Conservation (phyloP, 2,329 filamentous ascomycete species). For the Colletotrichum lupini region DNA sequence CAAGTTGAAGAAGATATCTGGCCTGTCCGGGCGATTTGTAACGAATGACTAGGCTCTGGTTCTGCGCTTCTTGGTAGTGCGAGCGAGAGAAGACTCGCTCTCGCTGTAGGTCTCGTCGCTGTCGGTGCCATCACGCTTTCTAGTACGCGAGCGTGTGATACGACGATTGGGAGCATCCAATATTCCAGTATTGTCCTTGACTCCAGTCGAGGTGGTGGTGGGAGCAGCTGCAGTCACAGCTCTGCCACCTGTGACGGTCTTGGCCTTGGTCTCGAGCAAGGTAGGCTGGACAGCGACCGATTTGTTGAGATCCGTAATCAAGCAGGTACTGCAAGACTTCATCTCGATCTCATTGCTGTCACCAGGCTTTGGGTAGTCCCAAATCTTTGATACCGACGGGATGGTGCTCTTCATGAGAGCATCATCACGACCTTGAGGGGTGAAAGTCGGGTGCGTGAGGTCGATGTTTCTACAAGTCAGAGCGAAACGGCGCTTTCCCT, state of each 20-base stretch:
- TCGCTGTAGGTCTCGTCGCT: not conserved
- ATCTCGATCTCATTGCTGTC: not conserved
- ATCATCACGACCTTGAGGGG: slow-evolving; percentile 38
- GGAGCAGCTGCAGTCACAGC: too few species aligned
- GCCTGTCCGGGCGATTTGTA: not conserved
- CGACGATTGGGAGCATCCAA: not conserved
- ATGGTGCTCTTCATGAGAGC: slow-evolving; percentile 46
- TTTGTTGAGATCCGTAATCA: not conserved
- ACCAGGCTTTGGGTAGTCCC: slow-evolving; percentile 18
- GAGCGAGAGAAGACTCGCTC: not conserved
- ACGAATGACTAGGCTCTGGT: not conserved
- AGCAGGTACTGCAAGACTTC: not conserved
- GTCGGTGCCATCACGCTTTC: not conserved
- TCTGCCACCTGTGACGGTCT: too few species aligned
- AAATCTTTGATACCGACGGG: slow-evolving; percentile 38
- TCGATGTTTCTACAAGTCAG: slow-evolving; percentile 66
- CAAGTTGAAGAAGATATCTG: not conserved
- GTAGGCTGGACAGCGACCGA: not conserved
- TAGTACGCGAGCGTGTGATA: not conserved
- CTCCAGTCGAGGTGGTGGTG: not conserved
- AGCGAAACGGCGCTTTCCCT: slow-evolving; percentile 64
- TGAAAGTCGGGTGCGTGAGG: slow-evolving; percentile 49
- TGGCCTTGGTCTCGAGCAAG: not conserved
- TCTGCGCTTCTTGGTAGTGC: slow-evolving; percentile 5
- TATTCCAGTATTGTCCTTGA: not conserved